Evolutionary conservation across 805 yeast genomes (phyloP).

Genomic region (Candida methanosorbosa): DNA sequence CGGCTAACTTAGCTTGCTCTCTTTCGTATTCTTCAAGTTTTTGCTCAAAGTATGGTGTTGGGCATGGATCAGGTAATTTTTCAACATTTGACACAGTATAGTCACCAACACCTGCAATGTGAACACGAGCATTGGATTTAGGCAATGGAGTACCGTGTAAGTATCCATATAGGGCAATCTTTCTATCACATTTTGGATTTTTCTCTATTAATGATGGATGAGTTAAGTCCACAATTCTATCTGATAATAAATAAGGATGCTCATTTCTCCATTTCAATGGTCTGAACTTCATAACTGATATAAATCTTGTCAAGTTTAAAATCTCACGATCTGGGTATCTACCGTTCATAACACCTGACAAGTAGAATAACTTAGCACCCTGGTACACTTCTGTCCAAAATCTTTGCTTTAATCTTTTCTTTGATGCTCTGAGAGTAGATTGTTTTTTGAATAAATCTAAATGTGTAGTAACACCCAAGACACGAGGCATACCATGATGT

Average conservation of each 20-base stretch:
- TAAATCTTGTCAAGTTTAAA: slow-evolving; percentile 81
- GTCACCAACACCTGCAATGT: slow-evolving; percentile 95
- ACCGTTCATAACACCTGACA: slow-evolving; percentile 94
- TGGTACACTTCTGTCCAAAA: slow-evolving; percentile 99
- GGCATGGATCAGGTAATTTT: slow-evolving; percentile 96
- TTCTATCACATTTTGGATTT: slow-evolving; percentile 79
- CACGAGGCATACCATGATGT: slow-evolving; percentile 98
- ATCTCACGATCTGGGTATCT: slow-evolving; percentile 97
- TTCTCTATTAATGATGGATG: slow-evolving; percentile 78
- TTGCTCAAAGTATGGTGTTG: slow-evolving; percentile 90
- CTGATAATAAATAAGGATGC: slow-evolving; percentile 90
- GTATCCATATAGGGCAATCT: slow-evolving; percentile 88
- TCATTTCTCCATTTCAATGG: slow-evolving; percentile 99
- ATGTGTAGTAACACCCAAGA: slow-evolving; percentile 92
- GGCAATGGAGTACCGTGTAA: slow-evolving; percentile 89
- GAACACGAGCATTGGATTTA: slow-evolving; percentile 61
- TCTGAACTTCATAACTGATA: slow-evolving; percentile 95
- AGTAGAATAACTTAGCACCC: slow-evolving; percentile 92
- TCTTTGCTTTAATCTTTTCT: slow-evolving; percentile 84
- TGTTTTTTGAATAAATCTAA: slow-evolving; percentile 88
- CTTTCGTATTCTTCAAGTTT: slow-evolving; percentile 73
- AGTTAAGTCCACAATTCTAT: slow-evolving; percentile 83
- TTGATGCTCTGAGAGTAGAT: slow-evolving; percentile 81
- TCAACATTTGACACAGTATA: slow-evolving; percentile 67
- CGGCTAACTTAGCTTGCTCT: slow-evolving; percentile 61